Conservation (phyloP, 192 early-diverging fungal species). For the Backusella sp. region DNA sequence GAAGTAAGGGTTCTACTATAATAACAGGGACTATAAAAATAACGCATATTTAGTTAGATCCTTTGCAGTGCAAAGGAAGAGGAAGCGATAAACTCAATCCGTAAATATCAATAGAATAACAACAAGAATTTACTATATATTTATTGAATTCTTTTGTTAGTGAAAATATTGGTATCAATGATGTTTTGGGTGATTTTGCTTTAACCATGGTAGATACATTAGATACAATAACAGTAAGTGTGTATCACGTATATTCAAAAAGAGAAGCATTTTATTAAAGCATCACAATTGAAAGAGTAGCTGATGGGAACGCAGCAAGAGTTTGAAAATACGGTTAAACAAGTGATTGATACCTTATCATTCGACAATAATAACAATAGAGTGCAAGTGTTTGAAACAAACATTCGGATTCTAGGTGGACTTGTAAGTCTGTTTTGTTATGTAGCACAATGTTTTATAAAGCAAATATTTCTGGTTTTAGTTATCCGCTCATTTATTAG, state of each 20-base stretch:
- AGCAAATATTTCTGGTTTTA: constrained; percentile 7
- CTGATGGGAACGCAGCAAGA: constrained; percentile 62
- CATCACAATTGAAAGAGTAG: constrained; percentile 19
- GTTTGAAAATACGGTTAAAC: constrained; percentile 65
- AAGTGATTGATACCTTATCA: constrained; percentile 60
- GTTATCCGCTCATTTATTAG: constrained; percentile 87
- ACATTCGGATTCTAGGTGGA: constrained; percentile 87
- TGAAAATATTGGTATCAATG: constrained; percentile 72
- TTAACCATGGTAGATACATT: constrained; percentile 90
- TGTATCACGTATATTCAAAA: constrained; percentile 4
- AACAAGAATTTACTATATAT: background rate
- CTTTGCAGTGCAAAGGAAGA: constrained; percentile 76
- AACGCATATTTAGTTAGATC: constrained; percentile 60
- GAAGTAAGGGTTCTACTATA: constrained; percentile 44
- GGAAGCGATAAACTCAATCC: constrained; percentile 65
- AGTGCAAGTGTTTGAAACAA: constrained; percentile 95
- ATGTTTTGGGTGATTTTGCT: constrained; percentile 93
- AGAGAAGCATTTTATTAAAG: background rate
- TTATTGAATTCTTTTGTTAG: background rate
- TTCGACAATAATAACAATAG: constrained; percentile 82
- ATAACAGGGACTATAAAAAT: background rate
- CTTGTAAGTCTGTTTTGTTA: constrained; percentile 40
- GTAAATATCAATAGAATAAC: constrained; percentile 27
- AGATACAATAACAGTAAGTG: constrained; percentile 75
- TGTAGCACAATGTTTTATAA: background rate